Evolutionary conservation across 2,329 filamentous ascomycete species (phyloP).

Genomic region (Volutella citrinella): DNA sequence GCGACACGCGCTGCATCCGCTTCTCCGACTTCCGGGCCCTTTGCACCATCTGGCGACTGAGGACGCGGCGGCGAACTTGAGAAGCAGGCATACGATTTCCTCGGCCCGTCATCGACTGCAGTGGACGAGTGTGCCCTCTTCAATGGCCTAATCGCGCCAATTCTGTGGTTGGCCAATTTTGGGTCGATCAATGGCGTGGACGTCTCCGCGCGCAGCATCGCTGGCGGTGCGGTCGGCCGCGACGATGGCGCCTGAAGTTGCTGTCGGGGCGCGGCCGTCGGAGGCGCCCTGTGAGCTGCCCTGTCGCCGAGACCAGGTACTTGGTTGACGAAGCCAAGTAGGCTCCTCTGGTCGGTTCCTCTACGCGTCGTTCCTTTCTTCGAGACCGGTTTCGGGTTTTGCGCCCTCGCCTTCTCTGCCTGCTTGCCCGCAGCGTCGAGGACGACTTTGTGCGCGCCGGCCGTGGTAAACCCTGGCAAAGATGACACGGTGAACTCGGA

Average conservation of each 20-base stretch:
- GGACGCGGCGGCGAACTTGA: slow-evolving; percentile 53
- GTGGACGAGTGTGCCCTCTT: slow-evolving; percentile 24
- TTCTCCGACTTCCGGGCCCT: slow-evolving; percentile 21
- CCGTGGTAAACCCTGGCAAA: slow-evolving; percentile 60
- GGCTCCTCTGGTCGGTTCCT: slow-evolving; percentile 38
- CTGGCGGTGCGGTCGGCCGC: slow-evolving; percentile 14
- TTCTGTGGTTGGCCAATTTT: slow-evolving; percentile 36
- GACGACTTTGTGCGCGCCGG: slow-evolving; percentile 50
- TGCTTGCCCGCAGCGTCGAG: slow-evolving; percentile 25
- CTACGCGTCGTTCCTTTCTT: slow-evolving; percentile 30
- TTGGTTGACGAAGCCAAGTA: slow-evolving; percentile 39
- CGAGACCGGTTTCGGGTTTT: slow-evolving; percentile 14
- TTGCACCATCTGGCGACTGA: slow-evolving; percentile 16
- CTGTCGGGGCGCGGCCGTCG: slow-evolving; percentile 14
- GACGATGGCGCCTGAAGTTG: slow-evolving; percentile 25
- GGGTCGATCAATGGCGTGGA: slow-evolving; percentile 26
- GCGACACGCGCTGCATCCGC: slow-evolving; percentile 24
- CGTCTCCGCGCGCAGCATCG: slow-evolving; percentile 5
- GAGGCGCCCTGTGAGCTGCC: slow-evolving; percentile 11
- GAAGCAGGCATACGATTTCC: slow-evolving; percentile 53
- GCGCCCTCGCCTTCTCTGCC: slow-evolving; percentile 12
- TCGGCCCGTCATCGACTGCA: slow-evolving; percentile 26
- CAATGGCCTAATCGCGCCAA: slow-evolving; percentile 35
- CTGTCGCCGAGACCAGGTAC: slow-evolving; percentile 13
- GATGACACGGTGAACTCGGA: slow-evolving; percentile 57